phyloP scores from a whole-genome alignment of 176 grass and related monocot genomes.

The Metroxylon sagu region DNA sequence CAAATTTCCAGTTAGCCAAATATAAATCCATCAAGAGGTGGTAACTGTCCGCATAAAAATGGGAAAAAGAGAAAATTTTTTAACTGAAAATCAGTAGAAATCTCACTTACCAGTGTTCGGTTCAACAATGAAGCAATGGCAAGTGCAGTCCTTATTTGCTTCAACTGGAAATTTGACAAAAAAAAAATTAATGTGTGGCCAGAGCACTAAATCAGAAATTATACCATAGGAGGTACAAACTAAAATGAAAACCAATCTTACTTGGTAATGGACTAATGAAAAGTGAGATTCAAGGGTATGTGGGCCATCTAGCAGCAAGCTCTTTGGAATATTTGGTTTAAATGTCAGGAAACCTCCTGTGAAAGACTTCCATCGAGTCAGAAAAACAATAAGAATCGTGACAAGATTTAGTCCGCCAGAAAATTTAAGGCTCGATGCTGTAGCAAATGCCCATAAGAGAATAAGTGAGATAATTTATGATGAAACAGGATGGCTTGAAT shows the following conservation, averaged over 20 bases:
- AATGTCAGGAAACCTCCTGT: conserved; percentile 90
- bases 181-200: too few species aligned
- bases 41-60: too few species aligned
- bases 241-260: conserved; percentile 17
- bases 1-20: too few species aligned
- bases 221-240: too few species aligned
- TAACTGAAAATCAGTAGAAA: conserved; percentile 4
- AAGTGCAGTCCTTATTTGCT: conserved; percentile 81
- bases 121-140: conserved; percentile 73
- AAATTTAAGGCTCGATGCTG: too few species aligned
- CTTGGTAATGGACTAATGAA: conserved; percentile 76
- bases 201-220: too few species aligned
- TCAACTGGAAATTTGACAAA: conserved; percentile 46
- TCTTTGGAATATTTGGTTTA: conserved; percentile 72
- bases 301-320: conserved; percentile 60
- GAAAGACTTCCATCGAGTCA: conserved; percentile 1
- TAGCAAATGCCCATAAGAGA: too few species aligned
- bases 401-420: too few species aligned
- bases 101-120: conserved; percentile 68
- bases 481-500: too few species aligned
- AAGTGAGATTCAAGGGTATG: conserved; percentile 89
- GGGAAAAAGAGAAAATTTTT: not conserved
- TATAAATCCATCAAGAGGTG: too few species aligned
- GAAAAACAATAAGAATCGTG: too few species aligned
- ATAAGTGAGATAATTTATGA: too few species aligned